phyloP scores from a whole-genome alignment of 163 green algal genomes.

The Scenedesmus sp. region DNA sequence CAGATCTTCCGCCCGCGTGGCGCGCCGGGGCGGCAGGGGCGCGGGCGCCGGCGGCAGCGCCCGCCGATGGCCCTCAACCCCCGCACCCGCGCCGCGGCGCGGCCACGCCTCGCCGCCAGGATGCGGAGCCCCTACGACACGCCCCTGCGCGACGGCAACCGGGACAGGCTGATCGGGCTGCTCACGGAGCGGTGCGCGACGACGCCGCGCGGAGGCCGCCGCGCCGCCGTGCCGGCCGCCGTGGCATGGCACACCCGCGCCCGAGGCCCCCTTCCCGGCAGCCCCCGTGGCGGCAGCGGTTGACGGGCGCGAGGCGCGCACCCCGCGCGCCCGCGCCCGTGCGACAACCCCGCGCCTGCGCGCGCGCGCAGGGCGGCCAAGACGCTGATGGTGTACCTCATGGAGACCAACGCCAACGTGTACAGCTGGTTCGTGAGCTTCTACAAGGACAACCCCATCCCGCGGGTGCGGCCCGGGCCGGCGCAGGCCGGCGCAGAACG shows the following conservation, averaged over 20 bases:
- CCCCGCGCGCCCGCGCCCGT: no score
- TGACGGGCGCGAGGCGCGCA: neutral
- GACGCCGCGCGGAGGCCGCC: neutral
- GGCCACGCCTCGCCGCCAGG: constrained; percentile 57
- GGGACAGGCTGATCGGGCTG: constrained; percentile 85
- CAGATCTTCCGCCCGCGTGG: neutral
- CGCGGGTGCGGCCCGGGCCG: constrained; percentile 52
- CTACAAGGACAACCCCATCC: constrained; percentile 81
- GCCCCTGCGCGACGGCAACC: constrained; percentile 86
- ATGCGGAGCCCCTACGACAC: constrained; percentile 72
- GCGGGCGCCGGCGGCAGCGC: neutral
- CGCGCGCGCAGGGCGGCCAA: constrained; percentile 70
- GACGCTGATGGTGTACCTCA: constrained; percentile 86
- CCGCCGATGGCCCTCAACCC: neutral
- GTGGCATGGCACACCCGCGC: neutral
- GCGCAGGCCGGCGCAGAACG: no score
- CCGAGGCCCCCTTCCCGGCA: neutral
- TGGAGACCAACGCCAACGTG: constrained; percentile 85
- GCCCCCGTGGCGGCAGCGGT: neutral
- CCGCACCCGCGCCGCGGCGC: neutral
- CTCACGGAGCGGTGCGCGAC: constrained; percentile 71
- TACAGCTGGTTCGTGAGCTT: constrained; percentile 84
- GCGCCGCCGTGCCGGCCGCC: neutral
- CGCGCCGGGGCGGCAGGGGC: no score
- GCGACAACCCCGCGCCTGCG: neutral